Percentiles rank a stretch among this genome's conserved stretches.
Conservation (phyloP, 208 protist genomes). For the Crithidia sp. region DNA sequence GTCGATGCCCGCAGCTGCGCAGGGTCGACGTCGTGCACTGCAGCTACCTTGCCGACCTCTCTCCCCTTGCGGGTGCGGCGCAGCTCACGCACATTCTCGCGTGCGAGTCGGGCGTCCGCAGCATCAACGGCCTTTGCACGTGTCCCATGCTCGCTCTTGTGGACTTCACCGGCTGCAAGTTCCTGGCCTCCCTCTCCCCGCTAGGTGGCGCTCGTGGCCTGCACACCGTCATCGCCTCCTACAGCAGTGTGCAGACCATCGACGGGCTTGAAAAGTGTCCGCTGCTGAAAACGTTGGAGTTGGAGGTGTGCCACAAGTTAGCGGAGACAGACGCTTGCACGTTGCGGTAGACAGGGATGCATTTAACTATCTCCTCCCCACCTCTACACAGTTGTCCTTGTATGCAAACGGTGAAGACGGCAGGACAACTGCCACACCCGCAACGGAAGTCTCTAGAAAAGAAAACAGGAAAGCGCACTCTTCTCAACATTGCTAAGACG, state of each 20-base stretch:
- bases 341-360: too few relatives aligned
- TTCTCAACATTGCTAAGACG: too few relatives aligned
- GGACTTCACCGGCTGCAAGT: slow-evolving; percentile 5
- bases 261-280: slow-evolving; percentile 3
- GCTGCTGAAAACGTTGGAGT: not conserved
- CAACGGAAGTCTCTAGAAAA: too few relatives aligned
- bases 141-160: slow-evolving; percentile 3
- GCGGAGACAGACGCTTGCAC: not conserved
- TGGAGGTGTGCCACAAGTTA: slow-evolving; percentile 4
- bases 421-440: too few relatives aligned
- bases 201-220: not conserved
- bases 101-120: not conserved
- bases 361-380: too few relatives aligned
- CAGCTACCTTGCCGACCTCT: not conserved
- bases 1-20: not conserved
- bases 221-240: slow-evolving; percentile 11
- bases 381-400: too few relatives aligned
- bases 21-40: slow-evolving; percentile 3
- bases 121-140: not conserved
- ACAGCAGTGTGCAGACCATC: slow-evolving; percentile 9
- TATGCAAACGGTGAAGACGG: too few relatives aligned
- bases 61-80: slow-evolving; percentile 5
- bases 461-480: too few relatives aligned
- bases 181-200: not conserved
- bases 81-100: slow-evolving; percentile 1